Base-by-base conservation (phyloP, 805 yeast species). In the Torulaspora quercuum region DNA sequence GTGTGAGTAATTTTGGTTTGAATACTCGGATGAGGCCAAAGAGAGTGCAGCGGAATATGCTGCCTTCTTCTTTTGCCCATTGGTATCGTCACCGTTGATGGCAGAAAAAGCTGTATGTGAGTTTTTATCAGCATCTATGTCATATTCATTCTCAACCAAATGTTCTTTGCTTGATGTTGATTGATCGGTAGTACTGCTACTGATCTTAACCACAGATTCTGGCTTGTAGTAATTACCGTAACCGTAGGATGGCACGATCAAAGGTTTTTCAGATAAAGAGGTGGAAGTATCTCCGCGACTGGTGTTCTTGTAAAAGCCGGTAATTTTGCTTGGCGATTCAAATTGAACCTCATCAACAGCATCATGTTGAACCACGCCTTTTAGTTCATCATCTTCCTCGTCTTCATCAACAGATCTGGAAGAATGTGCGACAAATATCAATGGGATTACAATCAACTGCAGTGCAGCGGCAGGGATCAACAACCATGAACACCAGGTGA, bases 401-500 rank as follows among this genome's bases (percentile, higher is more conserved):
- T 51, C 41, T 6, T 48, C 42, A 19, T 43, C 41, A 13, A 49
- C 55, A 11, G 16, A 24, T 11, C 38, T 44, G 13, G 33, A 21
- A 7, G 59, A 43, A 37, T 57, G 54, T 14, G 73, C 68, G 17
- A 75, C 45, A 33, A 73, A 67, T 19, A 73, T 62, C 26, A 76
- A 56, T 5, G 82, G 73, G 2, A 80, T 42, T 2, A 78, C 60
- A 2, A 77, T 36, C 40, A 83, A 61, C 37, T 70, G 69, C 36
- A 78, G 59, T 0, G 69, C 80, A 8, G 84, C 81, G 3, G 85
- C 72, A 1, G 82, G 87, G 18, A 82, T 70, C 50, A 80, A 65
- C 21, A 80, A 55, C 89, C 90, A 83, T 6, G 80, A 69, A n/a
- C 78, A 69, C 89, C 89, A 83, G 5, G 69, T 61, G 11, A 80